Evolutionary conservation across 306 rosid genomes (phyloP).

Genomic region (Prinsepia uniflora): DNA sequence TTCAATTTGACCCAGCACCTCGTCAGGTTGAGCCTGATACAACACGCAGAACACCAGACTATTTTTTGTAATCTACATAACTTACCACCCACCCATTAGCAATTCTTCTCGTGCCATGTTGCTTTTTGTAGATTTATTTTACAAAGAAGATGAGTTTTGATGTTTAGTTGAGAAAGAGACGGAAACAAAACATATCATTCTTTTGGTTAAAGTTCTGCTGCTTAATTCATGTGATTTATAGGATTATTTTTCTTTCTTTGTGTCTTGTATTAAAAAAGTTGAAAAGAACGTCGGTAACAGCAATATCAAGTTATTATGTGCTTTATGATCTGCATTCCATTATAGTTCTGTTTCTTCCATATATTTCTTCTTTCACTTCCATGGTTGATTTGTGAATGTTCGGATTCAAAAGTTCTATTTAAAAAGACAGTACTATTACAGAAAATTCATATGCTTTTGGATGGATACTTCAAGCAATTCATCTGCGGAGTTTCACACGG

Average conservation of each 20-base stretch:
- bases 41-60: slow-evolving; percentile 48
- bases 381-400: neutral
- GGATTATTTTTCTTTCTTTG: slow-evolving; percentile 9
- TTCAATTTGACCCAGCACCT: slow-evolving; percentile 55
- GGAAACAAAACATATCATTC: slow-evolving; percentile 14
- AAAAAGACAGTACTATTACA: neutral
- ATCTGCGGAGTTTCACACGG: neutral
- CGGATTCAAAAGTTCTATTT: neutral
- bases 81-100: slow-evolving; percentile 23
- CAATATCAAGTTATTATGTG: slow-evolving; percentile 7
- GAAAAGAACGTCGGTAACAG: slow-evolving; percentile 11
- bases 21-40: slow-evolving; percentile 51
- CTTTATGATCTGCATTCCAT: slow-evolving; percentile 13
- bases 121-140: slow-evolving; percentile 35
- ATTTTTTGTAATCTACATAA: slow-evolving; percentile 44
- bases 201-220: slow-evolving; percentile 27
- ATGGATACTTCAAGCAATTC: neutral
- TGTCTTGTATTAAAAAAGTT: slow-evolving; percentile 19
- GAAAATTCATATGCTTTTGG: neutral
- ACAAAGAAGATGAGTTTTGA: slow-evolving; percentile 32
- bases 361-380: neutral
- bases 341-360: neutral
- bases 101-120: slow-evolving; percentile 28
- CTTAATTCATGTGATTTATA: slow-evolving; percentile 27
- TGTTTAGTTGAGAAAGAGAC: slow-evolving; percentile 22